Evolutionary conservation across 371 early-diverging fungal genomes (phyloP).

Genomic region (Saksenaea vasiformis): DNA sequence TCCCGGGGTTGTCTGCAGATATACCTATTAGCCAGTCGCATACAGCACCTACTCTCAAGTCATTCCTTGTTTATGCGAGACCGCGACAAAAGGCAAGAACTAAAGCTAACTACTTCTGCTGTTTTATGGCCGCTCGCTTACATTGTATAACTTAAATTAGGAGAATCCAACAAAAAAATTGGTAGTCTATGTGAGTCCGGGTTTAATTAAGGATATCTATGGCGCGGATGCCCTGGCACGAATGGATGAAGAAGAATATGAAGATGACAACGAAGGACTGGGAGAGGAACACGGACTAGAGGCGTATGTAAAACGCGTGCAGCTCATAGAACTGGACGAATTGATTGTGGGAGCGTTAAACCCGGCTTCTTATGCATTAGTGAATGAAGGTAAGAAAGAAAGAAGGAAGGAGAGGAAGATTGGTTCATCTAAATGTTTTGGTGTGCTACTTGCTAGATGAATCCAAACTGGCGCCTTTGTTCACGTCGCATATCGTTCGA

Average conservation of each 20-base stretch:
- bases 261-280: constrained; percentile 17
- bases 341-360: constrained; percentile 66
- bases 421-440: not conserved
- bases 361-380: constrained; percentile 52
- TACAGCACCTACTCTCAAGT: not conserved
- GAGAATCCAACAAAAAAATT: constrained; percentile 7
- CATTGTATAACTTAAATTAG: not conserved
- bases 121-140: not conserved
- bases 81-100: not conserved
- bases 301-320: constrained; percentile 37
- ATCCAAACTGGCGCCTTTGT: constrained; percentile 14
- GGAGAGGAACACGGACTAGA: constrained; percentile 9
- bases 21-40: constrained; percentile 5
- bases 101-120: not conserved
- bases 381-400: constrained; percentile 47
- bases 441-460: constrained; percentile 20
- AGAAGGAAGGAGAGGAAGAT: not conserved
- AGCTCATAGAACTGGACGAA: constrained; percentile 64
- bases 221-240: constrained; percentile 34
- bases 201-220: constrained; percentile 34
- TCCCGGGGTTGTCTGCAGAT: constrained; percentile 14
- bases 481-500: constrained; percentile 46
- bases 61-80: constrained; percentile 18
- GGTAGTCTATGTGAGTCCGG: constrained; percentile 22
- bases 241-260: constrained; percentile 34